Conservation (phyloP, 75 land plant genomes). For the Picea glauca region DNA sequence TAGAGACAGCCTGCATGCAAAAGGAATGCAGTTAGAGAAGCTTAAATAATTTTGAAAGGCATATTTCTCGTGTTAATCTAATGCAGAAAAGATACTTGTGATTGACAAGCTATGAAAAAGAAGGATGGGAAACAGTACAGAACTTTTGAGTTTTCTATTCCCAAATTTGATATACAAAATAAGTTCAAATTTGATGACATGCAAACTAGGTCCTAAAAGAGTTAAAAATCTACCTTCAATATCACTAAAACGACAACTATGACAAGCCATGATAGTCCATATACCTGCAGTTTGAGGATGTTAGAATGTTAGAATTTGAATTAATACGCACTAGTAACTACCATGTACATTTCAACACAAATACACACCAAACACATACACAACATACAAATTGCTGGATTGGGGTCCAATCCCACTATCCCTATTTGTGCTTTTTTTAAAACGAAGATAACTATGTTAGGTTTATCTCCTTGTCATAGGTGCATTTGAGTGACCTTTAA, state of each 20-base stretch:
- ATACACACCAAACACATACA: background rate
- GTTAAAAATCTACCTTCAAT: conserved; percentile 55
- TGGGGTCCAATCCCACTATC: too few species aligned
- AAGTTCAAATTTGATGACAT: background rate
- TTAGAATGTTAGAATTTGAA: background rate
- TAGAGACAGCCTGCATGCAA: conserved; percentile 54
- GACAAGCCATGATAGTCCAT: conserved; percentile 86
- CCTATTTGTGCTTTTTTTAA: too few species aligned
- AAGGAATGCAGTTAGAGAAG: background rate
- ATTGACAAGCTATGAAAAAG: background rate
- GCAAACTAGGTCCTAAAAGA: background rate
- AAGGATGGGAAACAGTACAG: background rate
- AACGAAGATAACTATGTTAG: too few species aligned
- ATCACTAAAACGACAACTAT: conserved; percentile 59
- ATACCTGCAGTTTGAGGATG: conserved; percentile 51
- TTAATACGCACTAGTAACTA: background rate
- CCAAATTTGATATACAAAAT: background rate
- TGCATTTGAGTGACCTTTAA: too few species aligned
- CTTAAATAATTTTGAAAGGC: background rate
- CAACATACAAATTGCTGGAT: background rate
- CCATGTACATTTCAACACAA: background rate
- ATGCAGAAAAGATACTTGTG: background rate
- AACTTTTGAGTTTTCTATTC: too few species aligned
- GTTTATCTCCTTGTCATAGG: too few species aligned
- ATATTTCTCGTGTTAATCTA: background rate